Evolutionary conservation across 1,284 basidiomycete species (phyloP), one percentile per base, ranked within the genome.

Genomic region (Apiotrichum gracile): DNA sequence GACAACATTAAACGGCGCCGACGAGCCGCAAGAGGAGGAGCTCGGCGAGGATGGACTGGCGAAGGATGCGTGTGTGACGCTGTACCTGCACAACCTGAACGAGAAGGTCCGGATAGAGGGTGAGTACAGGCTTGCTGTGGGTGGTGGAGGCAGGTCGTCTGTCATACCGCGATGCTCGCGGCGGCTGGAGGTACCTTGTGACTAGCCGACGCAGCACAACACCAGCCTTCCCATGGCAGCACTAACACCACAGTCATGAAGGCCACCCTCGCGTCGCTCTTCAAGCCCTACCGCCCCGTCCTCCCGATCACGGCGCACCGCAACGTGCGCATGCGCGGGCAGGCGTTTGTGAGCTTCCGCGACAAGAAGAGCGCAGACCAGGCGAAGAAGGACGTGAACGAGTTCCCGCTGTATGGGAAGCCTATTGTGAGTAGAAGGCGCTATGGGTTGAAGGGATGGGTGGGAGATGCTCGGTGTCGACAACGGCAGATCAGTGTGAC

Each of bases 51-150:
- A 71, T 22, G 63, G 61, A 22, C 55, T 76, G 47, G 73, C 76
- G 19, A 65, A 71, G 8, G 66, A 73, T 43, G 79, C 79, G 33
- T 83, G 85, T 43, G 90, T 94, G 75, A 97, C 94, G 17, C 79
- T 98, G 38, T 98, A 97, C 73, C 85, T 97, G 64, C 90, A 97
- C 75, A 98, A 98, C 76, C 78, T 98, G 68, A 97, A 98, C 74
- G 94, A 98, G 78, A 91, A 89, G 77, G 90, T 98, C 62, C 90
- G 90, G 75, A 79, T 92, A 51, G 83, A 84, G 61, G 85, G 88
- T 90, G 54, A 55, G 79, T 72, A 17, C 31, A 14, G 31, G 27
- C 27, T 29, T 13, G 27, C 31, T 31, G 31, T 31, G 4, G 31
- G 31, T 10, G 31, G 16, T 14, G 9, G n/a, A n/a, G n/a, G n/a